These are phyloP conservation scores for Apiospora sp. DNA, from an alignment of 2,329 filamentous ascomycete genomes.

Conservation along the genomic window DNA sequence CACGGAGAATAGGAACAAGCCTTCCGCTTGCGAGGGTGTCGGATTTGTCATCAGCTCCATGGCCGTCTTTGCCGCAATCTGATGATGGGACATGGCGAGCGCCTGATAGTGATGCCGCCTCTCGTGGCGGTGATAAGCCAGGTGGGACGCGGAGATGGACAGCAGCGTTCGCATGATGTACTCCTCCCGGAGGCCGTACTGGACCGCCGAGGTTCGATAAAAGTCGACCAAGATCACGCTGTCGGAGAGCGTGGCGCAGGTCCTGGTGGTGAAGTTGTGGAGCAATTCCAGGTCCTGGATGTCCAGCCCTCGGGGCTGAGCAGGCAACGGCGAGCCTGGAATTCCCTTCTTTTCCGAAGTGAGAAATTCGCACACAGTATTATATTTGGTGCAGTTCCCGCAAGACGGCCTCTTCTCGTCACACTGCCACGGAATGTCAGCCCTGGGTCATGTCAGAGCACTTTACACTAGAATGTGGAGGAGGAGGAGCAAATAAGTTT, in stretches of 20 bases:
- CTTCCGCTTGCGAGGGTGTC: slow-evolving; percentile 24
- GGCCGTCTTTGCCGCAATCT: slow-evolving; percentile 28
- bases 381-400: slow-evolving; percentile 32
- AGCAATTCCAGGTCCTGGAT: slow-evolving; percentile 48
- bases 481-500: too few relatives aligned
- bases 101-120: slow-evolving; percentile 39
- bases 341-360: background rate
- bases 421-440: slow-evolving; percentile 27
- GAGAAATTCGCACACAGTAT: slow-evolving; percentile 32
- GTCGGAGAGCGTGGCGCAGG: slow-evolving; percentile 44
- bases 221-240: slow-evolving; percentile 40
- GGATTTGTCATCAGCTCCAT: slow-evolving; percentile 26
- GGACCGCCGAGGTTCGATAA: slow-evolving; percentile 47
- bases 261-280: slow-evolving; percentile 49
- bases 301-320: slow-evolving; percentile 31
- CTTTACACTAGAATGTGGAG: too few relatives aligned
- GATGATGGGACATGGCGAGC: slow-evolving; percentile 44
- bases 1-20: slow-evolving; percentile 31
- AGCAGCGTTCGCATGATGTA: slow-evolving; percentile 48
- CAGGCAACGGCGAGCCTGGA: background rate
- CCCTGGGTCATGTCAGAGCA: too few relatives aligned
- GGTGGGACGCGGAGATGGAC: slow-evolving; percentile 47
- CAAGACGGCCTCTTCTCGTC: slow-evolving; percentile 32
- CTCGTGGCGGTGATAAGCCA: slow-evolving; percentile 40
- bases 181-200: slow-evolving; percentile 45